These are phyloP conservation scores for Trametes punicea DNA, from an alignment of 768 basidiomycete genomes.

Conservation along the genomic window DNA sequence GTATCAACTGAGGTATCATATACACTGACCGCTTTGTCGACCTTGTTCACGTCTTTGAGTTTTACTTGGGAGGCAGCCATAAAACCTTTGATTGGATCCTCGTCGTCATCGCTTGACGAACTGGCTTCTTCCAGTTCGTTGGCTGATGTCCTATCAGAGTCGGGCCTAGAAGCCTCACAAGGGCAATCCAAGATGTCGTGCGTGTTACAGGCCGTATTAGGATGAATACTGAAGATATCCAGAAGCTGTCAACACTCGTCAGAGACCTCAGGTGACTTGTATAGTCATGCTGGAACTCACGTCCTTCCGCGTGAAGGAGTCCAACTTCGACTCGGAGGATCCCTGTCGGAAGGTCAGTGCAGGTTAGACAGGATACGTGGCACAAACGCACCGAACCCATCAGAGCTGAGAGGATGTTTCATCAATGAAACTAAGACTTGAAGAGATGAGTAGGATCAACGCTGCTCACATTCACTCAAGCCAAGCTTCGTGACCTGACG, in stretches of 20 bases:
- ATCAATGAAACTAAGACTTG: background rate
- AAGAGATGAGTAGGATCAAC: background rate
- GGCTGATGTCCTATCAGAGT: background rate
- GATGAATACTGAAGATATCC: slow-evolving; percentile 88
- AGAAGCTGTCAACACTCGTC: slow-evolving; percentile 54
- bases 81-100: slow-evolving; percentile 44
- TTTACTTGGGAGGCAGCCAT: slow-evolving; percentile 63
- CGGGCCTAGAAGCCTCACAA: slow-evolving; percentile 41
- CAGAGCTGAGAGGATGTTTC: slow-evolving; percentile 44
- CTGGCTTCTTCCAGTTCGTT: slow-evolving; percentile 25
- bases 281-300: slow-evolving; percentile 43
- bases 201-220: slow-evolving; percentile 79
- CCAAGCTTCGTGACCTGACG: slow-evolving; percentile 94
- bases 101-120: slow-evolving; percentile 29
- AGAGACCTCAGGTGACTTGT: slow-evolving; percentile 4
- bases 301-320: slow-evolving; percentile 85
- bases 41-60: slow-evolving; percentile 39
- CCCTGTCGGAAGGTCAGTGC: slow-evolving; percentile 27
- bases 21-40: slow-evolving; percentile 50
- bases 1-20: too few species aligned
- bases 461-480: slow-evolving; percentile 72
- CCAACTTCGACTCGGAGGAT: slow-evolving; percentile 59
- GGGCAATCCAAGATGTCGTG: slow-evolving; percentile 87
- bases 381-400: slow-evolving; percentile 57
- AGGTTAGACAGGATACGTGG: background rate